phyloP scores from a whole-genome alignment of 1,284 basidiomycete species.

The Cryptococcus floricola region DNA sequence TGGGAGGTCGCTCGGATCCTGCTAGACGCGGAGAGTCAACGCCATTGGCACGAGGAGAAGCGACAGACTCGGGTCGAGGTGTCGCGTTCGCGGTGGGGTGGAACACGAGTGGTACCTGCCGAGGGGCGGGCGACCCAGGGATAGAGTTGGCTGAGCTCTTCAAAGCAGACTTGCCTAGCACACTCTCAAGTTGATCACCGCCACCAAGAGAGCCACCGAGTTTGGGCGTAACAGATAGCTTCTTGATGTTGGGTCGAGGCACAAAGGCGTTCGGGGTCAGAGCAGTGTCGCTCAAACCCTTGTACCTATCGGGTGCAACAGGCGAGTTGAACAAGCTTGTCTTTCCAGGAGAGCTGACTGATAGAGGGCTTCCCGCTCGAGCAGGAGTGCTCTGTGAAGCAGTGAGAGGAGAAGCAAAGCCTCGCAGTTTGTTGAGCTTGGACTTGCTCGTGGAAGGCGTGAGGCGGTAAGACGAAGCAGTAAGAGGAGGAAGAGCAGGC shows the following conservation, averaged over 20 bases:
- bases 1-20: constrained; percentile 50
- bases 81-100: constrained; percentile 15
- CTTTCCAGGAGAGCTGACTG: constrained; percentile 17
- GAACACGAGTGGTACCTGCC: constrained; percentile 15
- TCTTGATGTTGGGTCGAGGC: constrained; percentile 84
- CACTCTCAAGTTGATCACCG: constrained; percentile 44
- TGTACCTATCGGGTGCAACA: constrained; percentile 42
- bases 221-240: constrained; percentile 77
- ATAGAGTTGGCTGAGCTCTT: constrained; percentile 12
- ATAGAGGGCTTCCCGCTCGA: constrained; percentile 28
- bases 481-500: constrained; percentile 49
- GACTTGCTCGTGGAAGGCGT: constrained; percentile 45
- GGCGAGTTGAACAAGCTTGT: constrained; percentile 34
- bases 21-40: constrained; percentile 25
- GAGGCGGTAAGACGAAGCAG: constrained; percentile 47
- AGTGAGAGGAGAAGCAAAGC: constrained; percentile 51
- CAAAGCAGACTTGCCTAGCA: constrained; percentile 44
- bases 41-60: constrained; percentile 33
- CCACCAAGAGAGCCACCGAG: constrained; percentile 16
- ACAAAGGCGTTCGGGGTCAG: constrained; percentile 59
- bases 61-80: constrained; percentile 1
- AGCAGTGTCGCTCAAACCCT: constrained; percentile 57
- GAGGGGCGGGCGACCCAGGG: constrained; percentile 6
- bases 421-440: constrained; percentile 51
- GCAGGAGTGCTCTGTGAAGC: constrained; percentile 35